Conservation (phyloP, 2,329 filamentous ascomycete genomes). For the Gyromitra esculenta region DNA sequence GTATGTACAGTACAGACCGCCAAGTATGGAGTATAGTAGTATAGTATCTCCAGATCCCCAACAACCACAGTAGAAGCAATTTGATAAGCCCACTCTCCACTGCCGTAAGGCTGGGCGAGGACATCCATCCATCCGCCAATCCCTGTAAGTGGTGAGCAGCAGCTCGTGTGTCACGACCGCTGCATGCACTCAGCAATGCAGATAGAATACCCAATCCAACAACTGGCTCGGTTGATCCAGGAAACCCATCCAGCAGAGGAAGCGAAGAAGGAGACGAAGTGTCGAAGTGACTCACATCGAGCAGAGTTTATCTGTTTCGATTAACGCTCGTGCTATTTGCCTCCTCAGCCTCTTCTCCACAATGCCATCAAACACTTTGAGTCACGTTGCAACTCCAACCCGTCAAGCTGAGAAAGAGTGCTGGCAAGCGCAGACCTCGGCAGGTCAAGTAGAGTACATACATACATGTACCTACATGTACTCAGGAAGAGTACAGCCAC, state of each 20-base stretch:
- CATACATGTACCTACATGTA: neutral
- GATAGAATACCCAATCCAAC: neutral
- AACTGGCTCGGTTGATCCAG: neutral
- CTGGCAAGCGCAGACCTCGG: neutral
- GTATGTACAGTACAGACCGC: neutral
- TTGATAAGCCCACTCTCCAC: no score
- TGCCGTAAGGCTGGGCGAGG: no score
- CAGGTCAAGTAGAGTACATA: neutral
- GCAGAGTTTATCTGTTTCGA: neutral
- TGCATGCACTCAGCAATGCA: slow-evolving; percentile 9
- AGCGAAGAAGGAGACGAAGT: neutral
- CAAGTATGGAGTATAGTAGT: neutral
- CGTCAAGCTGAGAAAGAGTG: neutral
- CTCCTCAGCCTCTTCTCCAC: neutral
- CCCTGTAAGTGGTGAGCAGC: neutral
- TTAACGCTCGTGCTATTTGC: neutral
- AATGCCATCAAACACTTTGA: neutral
- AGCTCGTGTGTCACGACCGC: neutral
- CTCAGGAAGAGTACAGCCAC: neutral
- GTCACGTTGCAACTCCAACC: neutral
- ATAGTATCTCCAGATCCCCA: neutral
- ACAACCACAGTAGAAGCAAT: neutral
- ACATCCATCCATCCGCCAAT: no score
- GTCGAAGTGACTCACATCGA: neutral
- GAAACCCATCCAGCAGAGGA: neutral